Percentiles rank a stretch among this genome's conserved stretches.
These are phyloP conservation scores for Pyrenochaeta sp. DNA, from an alignment of 2,329 filamentous ascomycete genomes.

Conservation along the genomic window DNA sequence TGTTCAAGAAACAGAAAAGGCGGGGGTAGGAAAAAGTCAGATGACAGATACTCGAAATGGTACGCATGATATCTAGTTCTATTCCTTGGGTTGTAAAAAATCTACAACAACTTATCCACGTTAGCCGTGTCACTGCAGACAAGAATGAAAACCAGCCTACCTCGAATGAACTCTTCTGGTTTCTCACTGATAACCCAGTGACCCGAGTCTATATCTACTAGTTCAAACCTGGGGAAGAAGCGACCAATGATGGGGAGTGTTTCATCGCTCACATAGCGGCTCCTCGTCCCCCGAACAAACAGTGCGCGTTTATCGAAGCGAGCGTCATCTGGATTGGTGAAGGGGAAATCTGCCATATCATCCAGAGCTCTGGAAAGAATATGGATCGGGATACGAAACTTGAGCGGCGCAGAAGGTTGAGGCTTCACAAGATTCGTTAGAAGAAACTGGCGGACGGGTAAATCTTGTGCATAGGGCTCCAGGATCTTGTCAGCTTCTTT, in stretches of 20 bases:
- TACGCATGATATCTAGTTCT: too few relatives aligned
- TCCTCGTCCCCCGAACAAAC: conserved; percentile 79
- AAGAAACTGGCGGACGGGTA: conserved; percentile 87
- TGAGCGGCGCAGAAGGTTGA: conserved; percentile 62
- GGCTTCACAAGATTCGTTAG: conserved; percentile 79
- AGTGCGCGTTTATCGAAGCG: conserved; percentile 80
- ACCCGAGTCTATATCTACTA: conserved; percentile 78
- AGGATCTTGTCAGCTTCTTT: conserved; percentile 83
- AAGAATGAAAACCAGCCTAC: conserved; percentile 63
- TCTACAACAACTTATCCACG: too few relatives aligned
- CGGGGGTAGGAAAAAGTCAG: too few relatives aligned
- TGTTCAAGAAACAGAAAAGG: too few relatives aligned
- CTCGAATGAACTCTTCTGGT: conserved; percentile 77
- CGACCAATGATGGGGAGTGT: conserved; percentile 77
- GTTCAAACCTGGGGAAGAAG: conserved; percentile 80
- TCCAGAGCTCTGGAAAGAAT: conserved; percentile 72
- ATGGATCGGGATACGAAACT: conserved; percentile 81
- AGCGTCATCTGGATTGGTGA: conserved; percentile 70
- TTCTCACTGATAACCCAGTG: conserved; percentile 94
- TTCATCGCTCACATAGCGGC: conserved; percentile 82
- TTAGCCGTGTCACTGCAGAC: too few relatives aligned
- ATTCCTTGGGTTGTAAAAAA: too few relatives aligned
- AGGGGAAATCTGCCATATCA: conserved; percentile 89
- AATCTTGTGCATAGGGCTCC: conserved; percentile 72
- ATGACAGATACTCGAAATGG: too few relatives aligned